phyloP scores from a whole-genome alignment of 306 rosid species.

The Hippophae gyantsensis region DNA sequence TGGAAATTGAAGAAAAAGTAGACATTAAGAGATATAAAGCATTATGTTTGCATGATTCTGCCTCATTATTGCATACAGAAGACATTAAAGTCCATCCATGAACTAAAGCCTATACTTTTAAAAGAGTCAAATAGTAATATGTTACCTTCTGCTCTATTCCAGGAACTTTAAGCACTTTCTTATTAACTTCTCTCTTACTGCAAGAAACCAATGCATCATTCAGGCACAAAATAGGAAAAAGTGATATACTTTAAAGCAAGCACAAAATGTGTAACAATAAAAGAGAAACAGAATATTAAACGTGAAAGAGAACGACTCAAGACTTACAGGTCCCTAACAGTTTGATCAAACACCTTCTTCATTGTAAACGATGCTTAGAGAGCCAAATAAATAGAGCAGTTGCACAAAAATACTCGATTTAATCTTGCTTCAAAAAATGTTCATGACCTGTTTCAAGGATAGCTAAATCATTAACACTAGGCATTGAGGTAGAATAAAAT shows the following conservation, averaged over 20 bases:
- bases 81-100: no score
- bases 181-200: slow-evolving; percentile 94
- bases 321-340: slow-evolving; percentile 94
- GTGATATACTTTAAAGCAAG: background rate
- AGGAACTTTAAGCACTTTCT: slow-evolving; percentile 95
- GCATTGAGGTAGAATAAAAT: background rate
- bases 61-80: no score
- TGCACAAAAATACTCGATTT: background rate
- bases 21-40: no score
- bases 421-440: background rate
- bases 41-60: no score
- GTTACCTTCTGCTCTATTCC: slow-evolving; percentile 94
- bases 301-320: slow-evolving; percentile 3
- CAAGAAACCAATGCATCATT: slow-evolving; percentile 20
- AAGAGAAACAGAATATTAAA: background rate
- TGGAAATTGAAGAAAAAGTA: background rate
- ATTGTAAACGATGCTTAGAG: slow-evolving; percentile 22
- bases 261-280: background rate
- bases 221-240: background rate
- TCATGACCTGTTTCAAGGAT: background rate
- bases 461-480: background rate
- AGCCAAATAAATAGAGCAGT: background rate
- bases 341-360: slow-evolving; percentile 96
- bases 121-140: background rate
- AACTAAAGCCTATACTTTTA: no score